Evolutionary conservation across 352 stramenopile species (phyloP).

Genomic region (Globisporangium iwayamae): DNA sequence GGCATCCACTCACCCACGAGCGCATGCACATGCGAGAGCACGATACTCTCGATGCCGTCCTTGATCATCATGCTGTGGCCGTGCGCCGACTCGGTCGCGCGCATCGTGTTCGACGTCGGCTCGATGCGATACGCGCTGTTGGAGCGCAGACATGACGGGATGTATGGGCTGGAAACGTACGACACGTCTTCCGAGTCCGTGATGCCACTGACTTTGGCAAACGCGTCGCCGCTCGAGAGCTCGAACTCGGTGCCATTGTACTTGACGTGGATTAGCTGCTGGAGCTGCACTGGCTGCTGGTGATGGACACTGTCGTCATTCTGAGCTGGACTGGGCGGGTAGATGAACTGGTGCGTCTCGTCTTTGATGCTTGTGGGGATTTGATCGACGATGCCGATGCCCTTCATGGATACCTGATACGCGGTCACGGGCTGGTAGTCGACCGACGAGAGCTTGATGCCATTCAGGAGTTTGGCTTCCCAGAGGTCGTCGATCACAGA

Average conservation of each 20-base stretch:
- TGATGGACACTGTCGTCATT: not conserved
- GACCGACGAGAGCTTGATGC: constrained; percentile 91
- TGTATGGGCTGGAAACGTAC: constrained; percentile 96
- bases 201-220: constrained; percentile 88
- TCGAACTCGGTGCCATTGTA: constrained; percentile 78
- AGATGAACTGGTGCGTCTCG: constrained; percentile 51
- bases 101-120: constrained; percentile 93
- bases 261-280: constrained; percentile 37
- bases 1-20: constrained; percentile 97
- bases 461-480: constrained; percentile 94
- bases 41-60: constrained; percentile 93
- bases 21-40: constrained; percentile 93
- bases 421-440: constrained; percentile 94
- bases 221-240: constrained; percentile 59
- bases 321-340: constrained; percentile 20
- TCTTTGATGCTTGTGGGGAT: constrained; percentile 78
- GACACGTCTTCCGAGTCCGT: constrained; percentile 97
- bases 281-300: not conserved
- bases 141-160: constrained; percentile 94
- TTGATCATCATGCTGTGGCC: constrained; percentile 90
- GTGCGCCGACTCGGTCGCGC: constrained; percentile 84
- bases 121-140: constrained; percentile 84
- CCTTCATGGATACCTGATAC: constrained; percentile 92
- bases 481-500: constrained; percentile 95
- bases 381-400: constrained; percentile 85